These are phyloP conservation scores for Plasmodium coatneyi DNA, from an alignment of 169 alveolate species.

Conservation along the genomic window DNA sequence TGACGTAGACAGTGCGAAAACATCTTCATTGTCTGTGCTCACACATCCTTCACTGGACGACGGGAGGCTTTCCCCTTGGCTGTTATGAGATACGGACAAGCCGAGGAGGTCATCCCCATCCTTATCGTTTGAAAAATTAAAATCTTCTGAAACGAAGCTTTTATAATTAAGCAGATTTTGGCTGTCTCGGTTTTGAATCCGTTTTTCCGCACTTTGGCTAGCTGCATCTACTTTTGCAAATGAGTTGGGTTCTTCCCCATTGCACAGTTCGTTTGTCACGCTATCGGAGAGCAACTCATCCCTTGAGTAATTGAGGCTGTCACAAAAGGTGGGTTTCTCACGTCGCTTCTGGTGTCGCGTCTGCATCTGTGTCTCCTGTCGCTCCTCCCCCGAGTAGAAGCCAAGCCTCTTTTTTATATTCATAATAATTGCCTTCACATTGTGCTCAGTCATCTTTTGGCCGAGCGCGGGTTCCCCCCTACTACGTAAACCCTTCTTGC, in stretches of 20 bases:
- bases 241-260: background rate
- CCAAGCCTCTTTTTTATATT: conserved; percentile 62
- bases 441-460: background rate
- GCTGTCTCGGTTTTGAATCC: background rate
- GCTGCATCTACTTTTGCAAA: background rate
- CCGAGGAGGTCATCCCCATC: background rate
- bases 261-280: background rate
- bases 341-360: background rate
- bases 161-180: background rate
- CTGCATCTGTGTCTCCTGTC: background rate
- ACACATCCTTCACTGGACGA: background rate
- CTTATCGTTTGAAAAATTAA: background rate
- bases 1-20: conserved; percentile 29
- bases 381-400: conserved; percentile 29
- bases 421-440: conserved; percentile 51
- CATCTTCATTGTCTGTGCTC: background rate
- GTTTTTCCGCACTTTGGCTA: background rate
- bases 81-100: background rate
- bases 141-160: conserved; percentile 1
- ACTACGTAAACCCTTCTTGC: background rate
- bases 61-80: background rate
- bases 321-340: background rate
- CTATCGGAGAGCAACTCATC: background rate
- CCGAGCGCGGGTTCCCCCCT: background rate
- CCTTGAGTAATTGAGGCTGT: conserved; percentile 16